These are phyloP conservation scores for Alternaria sp. DNA, from an alignment of 2,329 filamentous ascomycete genomes.

Conservation along the genomic window DNA sequence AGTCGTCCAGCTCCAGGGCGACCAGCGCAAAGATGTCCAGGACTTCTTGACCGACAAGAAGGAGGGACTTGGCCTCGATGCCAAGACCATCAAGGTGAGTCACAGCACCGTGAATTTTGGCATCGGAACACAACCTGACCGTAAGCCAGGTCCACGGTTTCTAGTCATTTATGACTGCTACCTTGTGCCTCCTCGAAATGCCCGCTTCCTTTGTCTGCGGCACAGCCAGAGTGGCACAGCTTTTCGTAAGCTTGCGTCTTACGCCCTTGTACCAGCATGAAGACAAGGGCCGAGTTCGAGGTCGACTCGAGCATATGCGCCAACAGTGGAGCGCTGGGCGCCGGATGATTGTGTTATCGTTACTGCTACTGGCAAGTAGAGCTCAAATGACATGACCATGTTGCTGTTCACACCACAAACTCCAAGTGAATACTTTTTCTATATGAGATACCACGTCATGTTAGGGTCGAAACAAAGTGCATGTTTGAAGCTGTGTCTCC, in stretches of 20 bases:
- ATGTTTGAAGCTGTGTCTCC: not conserved
- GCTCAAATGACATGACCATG: constrained; percentile 8
- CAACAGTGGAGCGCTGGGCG: constrained; percentile 13
- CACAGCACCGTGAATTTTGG: constrained; percentile 8
- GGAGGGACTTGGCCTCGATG: constrained; percentile 90
- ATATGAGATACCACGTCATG: not conserved
- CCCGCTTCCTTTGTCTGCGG: constrained; percentile 5
- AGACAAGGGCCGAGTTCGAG: constrained; percentile 1
- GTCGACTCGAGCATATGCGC: constrained; percentile 12
- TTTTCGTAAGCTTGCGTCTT: constrained; percentile 9
- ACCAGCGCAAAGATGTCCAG: constrained; percentile 98
- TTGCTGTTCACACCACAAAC: not conserved
- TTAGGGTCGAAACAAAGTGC: not conserved
- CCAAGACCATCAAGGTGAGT: constrained; percentile 92
- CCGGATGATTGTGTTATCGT: constrained; percentile 8
- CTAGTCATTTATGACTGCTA: constrained; percentile 28
- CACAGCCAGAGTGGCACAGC: constrained; percentile 7
- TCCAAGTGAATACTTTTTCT: not conserved
- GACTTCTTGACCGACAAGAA: constrained; percentile 97
- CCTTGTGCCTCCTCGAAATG: constrained; percentile 5
- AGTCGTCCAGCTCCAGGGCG: constrained; percentile 99
- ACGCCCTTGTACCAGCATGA: constrained; percentile 8
- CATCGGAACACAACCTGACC: constrained; percentile 6
- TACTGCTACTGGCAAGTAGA: constrained; percentile 11
- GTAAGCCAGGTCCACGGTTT: constrained; percentile 47